A percentile compares a stretch with the other conserved stretches of the same genome.
Conservation (phyloP, 495 filamentous ascomycete genomes). For the Niebla homalea region DNA sequence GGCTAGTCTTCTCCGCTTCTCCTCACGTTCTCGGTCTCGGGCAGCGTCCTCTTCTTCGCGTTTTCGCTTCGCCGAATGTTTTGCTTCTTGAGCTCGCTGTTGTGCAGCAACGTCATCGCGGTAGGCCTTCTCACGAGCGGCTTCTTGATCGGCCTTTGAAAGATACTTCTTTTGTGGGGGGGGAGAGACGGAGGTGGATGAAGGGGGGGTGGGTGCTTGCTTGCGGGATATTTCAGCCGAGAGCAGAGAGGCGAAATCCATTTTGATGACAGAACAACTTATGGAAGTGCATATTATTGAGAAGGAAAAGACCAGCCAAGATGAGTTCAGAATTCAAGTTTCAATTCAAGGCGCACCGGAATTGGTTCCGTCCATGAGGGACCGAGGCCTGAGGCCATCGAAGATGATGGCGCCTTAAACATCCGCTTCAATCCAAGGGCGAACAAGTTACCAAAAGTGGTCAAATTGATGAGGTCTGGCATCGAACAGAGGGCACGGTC, state of each 20-base stretch:
- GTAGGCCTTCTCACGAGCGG: slow-evolving; percentile 79
- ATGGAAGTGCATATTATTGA: too few relatives aligned
- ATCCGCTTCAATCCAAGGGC: too few relatives aligned
- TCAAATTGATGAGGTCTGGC: too few relatives aligned
- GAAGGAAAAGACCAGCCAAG: too few relatives aligned
- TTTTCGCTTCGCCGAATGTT: slow-evolving; percentile 64
- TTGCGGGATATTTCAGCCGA: slow-evolving; percentile 78
- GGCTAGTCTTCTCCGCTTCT: slow-evolving; percentile 65
- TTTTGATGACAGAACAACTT: too few relatives aligned
- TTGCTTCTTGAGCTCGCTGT: slow-evolving; percentile 53
- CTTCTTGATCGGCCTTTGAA: slow-evolving; percentile 39
- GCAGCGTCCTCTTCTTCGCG: slow-evolving; percentile 75
- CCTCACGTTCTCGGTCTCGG: slow-evolving; percentile 53
- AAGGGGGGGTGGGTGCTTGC: slow-evolving; percentile 23
- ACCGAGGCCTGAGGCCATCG: too few relatives aligned
- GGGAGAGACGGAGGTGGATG: slow-evolving; percentile 17
- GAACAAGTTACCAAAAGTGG: too few relatives aligned
- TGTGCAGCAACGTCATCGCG: slow-evolving; percentile 59
- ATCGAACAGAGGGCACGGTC: too few relatives aligned
- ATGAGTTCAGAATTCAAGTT: too few relatives aligned
- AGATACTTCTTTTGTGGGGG: slow-evolving; percentile 14
- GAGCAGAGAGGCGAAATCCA: slow-evolving; percentile 95
- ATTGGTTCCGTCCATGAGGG: too few relatives aligned
- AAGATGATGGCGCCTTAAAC: too few relatives aligned
- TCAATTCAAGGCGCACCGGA: too few relatives aligned